phyloP scores from a whole-genome alignment of 2,329 filamentous ascomycete species.

The Aspergillus sp. region DNA sequence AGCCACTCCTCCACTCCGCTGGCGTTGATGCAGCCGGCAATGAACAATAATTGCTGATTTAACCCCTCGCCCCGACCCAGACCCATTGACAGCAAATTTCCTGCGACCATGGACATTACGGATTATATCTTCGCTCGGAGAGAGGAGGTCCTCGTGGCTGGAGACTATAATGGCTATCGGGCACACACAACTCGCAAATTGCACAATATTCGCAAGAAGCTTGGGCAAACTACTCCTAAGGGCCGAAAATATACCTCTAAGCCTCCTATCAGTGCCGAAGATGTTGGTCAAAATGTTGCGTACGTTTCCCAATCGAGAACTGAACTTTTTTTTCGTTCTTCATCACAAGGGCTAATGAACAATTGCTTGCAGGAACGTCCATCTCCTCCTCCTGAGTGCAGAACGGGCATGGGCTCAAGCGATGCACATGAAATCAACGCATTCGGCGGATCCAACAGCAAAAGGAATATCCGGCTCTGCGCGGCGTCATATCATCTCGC shows the following conservation, averaged over 20 bases:
- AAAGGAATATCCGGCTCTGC: slow-evolving; percentile 77
- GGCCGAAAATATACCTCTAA: slow-evolving; percentile 81
- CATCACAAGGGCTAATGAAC: neutral
- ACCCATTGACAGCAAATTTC: neutral
- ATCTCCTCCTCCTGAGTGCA: slow-evolving; percentile 78
- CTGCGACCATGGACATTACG: slow-evolving; percentile 77
- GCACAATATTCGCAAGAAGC: slow-evolving; percentile 78
- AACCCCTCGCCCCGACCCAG: slow-evolving; percentile 5
- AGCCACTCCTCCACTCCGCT: slow-evolving; percentile 19
- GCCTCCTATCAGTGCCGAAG: slow-evolving; percentile 67
- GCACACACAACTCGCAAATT: slow-evolving; percentile 76
- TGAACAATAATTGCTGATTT: neutral
- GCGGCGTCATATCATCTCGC: slow-evolving; percentile 84
- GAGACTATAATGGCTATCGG: slow-evolving; percentile 85
- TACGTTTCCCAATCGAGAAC: slow-evolving; percentile 48
- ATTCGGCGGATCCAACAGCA: slow-evolving; percentile 69
- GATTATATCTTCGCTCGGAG: slow-evolving; percentile 75
- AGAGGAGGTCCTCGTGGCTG: slow-evolving; percentile 80
- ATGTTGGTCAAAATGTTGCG: slow-evolving; percentile 74
- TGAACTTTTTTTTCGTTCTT: neutral
- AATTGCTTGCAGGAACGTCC: slow-evolving; percentile 60
- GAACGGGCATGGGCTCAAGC: slow-evolving; percentile 95
- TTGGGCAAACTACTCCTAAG: slow-evolving; percentile 79
- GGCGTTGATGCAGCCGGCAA: neutral
- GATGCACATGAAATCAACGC: slow-evolving; percentile 86